phyloP scores from a whole-genome alignment of 1,284 basidiomycete genomes.

The Cryptococcus jaspeensis region DNA sequence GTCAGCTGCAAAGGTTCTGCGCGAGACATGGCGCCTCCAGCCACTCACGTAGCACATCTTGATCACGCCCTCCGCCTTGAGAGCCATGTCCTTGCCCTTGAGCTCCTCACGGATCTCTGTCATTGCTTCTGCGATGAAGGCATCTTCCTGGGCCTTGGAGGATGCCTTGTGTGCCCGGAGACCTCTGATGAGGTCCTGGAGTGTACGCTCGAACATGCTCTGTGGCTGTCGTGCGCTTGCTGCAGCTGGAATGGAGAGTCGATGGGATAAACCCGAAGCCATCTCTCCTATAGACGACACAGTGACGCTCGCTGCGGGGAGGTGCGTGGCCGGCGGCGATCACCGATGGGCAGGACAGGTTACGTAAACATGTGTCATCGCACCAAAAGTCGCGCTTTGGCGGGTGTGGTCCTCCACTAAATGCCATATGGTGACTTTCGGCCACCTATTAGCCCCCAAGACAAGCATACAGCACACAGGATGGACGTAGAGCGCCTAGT shows the following conservation, averaged over 20 bases:
- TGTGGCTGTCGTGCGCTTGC: not conserved
- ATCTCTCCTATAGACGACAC: constrained; percentile 1
- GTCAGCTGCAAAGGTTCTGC: not conserved
- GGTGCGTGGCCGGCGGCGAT: not conserved
- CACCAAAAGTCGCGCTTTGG: not conserved
- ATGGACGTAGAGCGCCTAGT: constrained; percentile 47
- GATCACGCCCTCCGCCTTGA: constrained; percentile 91
- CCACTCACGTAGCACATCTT: constrained; percentile 91
- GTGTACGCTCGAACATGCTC: constrained; percentile 85
- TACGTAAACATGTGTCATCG: not conserved
- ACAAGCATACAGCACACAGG: not conserved
- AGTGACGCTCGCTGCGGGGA: not conserved
- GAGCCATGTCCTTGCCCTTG: constrained; percentile 89
- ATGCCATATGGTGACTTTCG: not conserved
- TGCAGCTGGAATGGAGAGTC: not conserved
- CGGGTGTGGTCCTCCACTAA: not conserved
- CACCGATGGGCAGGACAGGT: not conserved
- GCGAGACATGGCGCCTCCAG: no score
- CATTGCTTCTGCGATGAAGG: constrained; percentile 55
- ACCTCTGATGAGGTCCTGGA: constrained; percentile 88
- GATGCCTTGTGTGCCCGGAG: constrained; percentile 61
- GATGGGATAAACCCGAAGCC: no score
- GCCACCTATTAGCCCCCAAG: not conserved
- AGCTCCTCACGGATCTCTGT: constrained; percentile 84
- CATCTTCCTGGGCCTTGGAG: constrained; percentile 50